Conservation (phyloP, 306 rosid species). For the Cicer chorassanicum region DNA sequence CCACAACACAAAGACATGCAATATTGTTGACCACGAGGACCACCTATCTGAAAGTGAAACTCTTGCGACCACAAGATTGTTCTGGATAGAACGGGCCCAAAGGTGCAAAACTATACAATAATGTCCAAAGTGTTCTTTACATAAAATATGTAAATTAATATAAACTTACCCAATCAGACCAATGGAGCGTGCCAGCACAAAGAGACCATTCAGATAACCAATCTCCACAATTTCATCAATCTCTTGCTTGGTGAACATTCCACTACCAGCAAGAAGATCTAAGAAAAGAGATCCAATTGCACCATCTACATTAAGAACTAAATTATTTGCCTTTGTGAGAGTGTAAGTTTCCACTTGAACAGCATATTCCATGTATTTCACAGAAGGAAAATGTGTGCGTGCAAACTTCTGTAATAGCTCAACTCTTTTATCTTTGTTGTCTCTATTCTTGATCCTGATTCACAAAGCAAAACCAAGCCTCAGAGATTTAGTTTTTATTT, state of each 20-base stretch:
- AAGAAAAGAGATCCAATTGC: slow-evolving; percentile 96
- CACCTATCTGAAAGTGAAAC: slow-evolving; percentile 42
- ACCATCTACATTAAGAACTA: slow-evolving; percentile 97
- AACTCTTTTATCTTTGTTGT: slow-evolving; percentile 96
- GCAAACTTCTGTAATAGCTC: slow-evolving; percentile 90
- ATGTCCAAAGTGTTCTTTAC: slow-evolving; percentile 3
- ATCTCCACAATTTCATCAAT: slow-evolving; percentile 89
- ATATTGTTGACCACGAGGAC: slow-evolving; percentile 41
- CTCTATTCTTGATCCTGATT: slow-evolving; percentile 94
- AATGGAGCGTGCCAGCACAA: slow-evolving; percentile 94
- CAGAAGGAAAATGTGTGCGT: slow-evolving; percentile 92
- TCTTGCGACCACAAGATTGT: slow-evolving; percentile 25
- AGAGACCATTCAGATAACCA: slow-evolving; percentile 97
- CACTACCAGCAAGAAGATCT: slow-evolving; percentile 98
- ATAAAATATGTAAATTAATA: slow-evolving; percentile 6
- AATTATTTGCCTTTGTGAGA: slow-evolving; percentile 92
- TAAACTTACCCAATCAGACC: slow-evolving; percentile 93
- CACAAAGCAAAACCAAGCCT: slow-evolving; percentile 47
- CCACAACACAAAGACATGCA: slow-evolving; percentile 11
- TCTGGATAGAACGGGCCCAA: slow-evolving; percentile 42
- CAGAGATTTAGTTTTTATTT: slow-evolving; percentile 8
- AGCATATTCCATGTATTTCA: slow-evolving; percentile 97
- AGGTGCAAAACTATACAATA: slow-evolving; percentile 35
- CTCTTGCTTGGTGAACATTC: slow-evolving; percentile 94
- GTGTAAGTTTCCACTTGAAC: slow-evolving; percentile 94